Base-by-base conservation (phyloP, 2,329 filamentous ascomycete genomes). In the Neofusicoccum cordaticola region DNA sequence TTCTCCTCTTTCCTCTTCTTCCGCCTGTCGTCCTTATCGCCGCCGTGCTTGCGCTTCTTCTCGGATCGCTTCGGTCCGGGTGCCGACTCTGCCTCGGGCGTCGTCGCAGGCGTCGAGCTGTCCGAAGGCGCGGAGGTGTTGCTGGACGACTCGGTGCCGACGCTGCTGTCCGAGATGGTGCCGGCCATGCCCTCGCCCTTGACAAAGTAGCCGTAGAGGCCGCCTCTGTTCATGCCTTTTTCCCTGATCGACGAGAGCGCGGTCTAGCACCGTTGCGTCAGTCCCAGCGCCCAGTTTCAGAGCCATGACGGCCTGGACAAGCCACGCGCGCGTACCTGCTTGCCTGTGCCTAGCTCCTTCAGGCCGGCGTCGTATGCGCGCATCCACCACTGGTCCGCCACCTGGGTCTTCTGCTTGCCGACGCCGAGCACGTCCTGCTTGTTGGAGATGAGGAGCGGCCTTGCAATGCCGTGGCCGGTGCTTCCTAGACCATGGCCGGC, bases 331-430 rank as follows among this genome's bases (percentile, higher is more conserved):
- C 37, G 78, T 80, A 67, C 86, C 75, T 66, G 85, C 84, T 81
- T 89, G 79, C 69, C 90, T 3, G 80, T 78, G 0, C 83, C 84
- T 62, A 97, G 84, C 3, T 89, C 90, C 77, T 95, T 90, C 68
- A 97, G 81, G 64, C 93, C 93, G 75, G 93, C 89, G 78, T 98
- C 94, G 70, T 97, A 97, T 11, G 95, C 95, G 65, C 92, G 90
- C 78, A 97, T 84, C 95, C 95, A 99, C 95, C 95, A 99, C 76
- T 97, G 93, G 74, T 97, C 94, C 70, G 84, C 83, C 37, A 85
- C 82, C 34, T 82, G 82, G 52, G 75, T 72, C 69, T 86, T 86
- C 76, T 91, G 92, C 74, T 91, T 88, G 63, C 94, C 94, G 4
- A 98, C 82, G 27, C 94, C 94, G 62, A 91, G 83, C 34, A 85